Base-by-base conservation (phyloP, 164 flowering plant species). In the Nelumbo lutea region DNA sequence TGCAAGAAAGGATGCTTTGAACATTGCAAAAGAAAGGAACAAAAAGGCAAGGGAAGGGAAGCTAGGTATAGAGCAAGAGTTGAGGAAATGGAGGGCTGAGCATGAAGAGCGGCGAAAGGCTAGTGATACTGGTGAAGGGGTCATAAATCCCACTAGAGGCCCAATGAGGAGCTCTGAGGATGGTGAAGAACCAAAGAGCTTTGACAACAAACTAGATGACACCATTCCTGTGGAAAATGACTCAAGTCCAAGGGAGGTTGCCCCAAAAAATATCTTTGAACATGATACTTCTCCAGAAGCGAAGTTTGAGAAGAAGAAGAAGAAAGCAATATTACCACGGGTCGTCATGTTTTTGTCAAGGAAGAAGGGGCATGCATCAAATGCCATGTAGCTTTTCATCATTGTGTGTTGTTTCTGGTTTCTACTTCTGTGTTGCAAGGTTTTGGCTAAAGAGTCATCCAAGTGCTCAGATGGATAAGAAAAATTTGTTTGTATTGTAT, bases 51-150 rank as follows among this genome's bases (percentile, higher is more conserved):
- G 84, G 76, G 87, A 85, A 80, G 98, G 98, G 51, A 90, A 95
- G 71, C 64, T 92, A 74, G 89, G 90, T 2, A 83, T 86, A 3
- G 99, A 95, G 70, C 97, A 95, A 67, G 95, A 95, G 74, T 60
- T 95, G 76, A 87, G 99, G 71, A 87, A 82, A 67, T 90, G 99
- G 99, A 83, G 99, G 77, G 82, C 92, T 6, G 91, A 90, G 67
- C 88, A 86, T 42, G 97, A 89, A 77, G 90, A 84, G 68, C 73
- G 79, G 43, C 73, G 97, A 52, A 92, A 83, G 85, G 83, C 87
- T 15, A 73, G 75, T 58, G 88, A 85, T 58, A 59, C 83, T 41
- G 75, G 68, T 69, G 83, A 79, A 13, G 79, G 67, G 14, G 80
- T 6, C 6, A 74, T 58, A 6, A 79, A 75, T 14, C 70, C 80